A percentile compares a stretch with the other conserved stretches of the same genome.
Evolutionary conservation across 495 filamentous ascomycete genomes (phyloP).

Genomic region (Mytilinidion resinicola): DNA sequence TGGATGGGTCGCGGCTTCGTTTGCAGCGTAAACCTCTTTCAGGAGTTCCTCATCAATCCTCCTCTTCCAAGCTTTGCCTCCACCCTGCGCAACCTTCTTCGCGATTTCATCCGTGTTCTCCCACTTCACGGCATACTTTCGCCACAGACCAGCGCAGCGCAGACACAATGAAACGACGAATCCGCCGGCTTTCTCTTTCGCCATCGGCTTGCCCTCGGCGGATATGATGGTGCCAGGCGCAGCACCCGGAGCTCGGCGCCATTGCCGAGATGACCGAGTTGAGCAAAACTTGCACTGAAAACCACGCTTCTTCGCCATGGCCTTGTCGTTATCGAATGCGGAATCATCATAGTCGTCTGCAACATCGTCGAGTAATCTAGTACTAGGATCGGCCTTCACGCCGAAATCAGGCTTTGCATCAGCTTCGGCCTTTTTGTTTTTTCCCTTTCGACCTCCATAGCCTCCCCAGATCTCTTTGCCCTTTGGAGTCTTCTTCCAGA

Average conservation of each 20-base stretch:
- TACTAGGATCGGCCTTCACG: constrained; percentile 11
- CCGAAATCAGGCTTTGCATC: constrained; percentile 42
- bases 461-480: constrained; percentile 86
- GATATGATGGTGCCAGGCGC: constrained; percentile 63
- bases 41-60: constrained; percentile 87
- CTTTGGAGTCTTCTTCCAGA: constrained; percentile 91
- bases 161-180: constrained; percentile 80
- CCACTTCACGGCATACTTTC: constrained; percentile 91
- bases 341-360: constrained; percentile 93
- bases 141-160: constrained; percentile 86
- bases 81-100: constrained; percentile 77
- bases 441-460: constrained; percentile 77
- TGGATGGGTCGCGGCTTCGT: constrained; percentile 37
- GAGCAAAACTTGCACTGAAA: constrained; percentile 95
- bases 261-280: constrained; percentile 74
- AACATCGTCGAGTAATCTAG: constrained; percentile 82
- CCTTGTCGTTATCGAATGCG: constrained; percentile 90
- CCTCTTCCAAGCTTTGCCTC: constrained; percentile 80
- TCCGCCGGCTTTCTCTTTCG: constrained; percentile 65
- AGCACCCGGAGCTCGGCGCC: constrained; percentile 79
- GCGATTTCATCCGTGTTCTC: constrained; percentile 90
- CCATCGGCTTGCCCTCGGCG: constrained; percentile 57
- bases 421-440: constrained; percentile 65
- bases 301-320: constrained; percentile 62
- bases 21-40: constrained; percentile 62